Evolutionary conservation across 805 yeast genomes (phyloP).

Genomic region (Spencermartinsiella europaea): DNA sequence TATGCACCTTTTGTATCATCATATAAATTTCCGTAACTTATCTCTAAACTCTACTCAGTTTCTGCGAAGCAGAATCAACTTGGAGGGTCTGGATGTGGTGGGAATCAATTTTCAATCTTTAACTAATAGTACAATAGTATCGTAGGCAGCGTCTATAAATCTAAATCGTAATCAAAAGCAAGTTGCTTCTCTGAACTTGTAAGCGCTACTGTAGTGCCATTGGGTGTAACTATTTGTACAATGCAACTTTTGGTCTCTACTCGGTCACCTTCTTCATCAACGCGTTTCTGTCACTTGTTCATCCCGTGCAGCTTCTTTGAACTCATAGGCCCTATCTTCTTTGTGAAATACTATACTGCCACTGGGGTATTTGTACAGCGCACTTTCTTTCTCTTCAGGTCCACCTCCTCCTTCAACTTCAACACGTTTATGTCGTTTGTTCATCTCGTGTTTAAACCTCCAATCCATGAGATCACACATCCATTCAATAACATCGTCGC

Average conservation of each 20-base stretch:
- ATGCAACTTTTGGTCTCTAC: not conserved
- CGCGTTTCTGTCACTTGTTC: conserved; percentile 12
- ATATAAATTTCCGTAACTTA: not conserved
- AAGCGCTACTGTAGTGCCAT: conserved; percentile 24
- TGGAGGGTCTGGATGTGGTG: not conserved
- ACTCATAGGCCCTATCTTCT: conserved; percentile 23
- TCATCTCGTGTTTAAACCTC: conserved; percentile 48
- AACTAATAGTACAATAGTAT: too few species aligned
- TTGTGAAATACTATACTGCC: conserved; percentile 25
- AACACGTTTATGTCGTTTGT: conserved; percentile 12
- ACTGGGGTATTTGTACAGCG: conserved; percentile 18
- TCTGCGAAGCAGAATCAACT: too few species aligned
- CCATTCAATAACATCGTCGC: conserved; percentile 76
- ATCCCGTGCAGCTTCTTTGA: conserved; percentile 37
- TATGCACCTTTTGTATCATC: not conserved
- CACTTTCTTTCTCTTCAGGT: not conserved
- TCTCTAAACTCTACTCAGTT: too few species aligned
- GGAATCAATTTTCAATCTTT: too few species aligned
- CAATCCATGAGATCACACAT: conserved; percentile 54
- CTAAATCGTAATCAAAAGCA: too few species aligned
- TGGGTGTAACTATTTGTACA: conserved; percentile 20
- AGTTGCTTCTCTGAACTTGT: conserved; percentile 19
- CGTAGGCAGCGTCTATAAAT: too few species aligned
- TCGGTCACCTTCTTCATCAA: too few species aligned
- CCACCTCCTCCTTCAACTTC: not conserved